Evolutionary conservation across 1,284 basidiomycete genomes (phyloP), one percentile per base, ranked within the genome.

Genomic region (Cryptococcus sp.): DNA sequence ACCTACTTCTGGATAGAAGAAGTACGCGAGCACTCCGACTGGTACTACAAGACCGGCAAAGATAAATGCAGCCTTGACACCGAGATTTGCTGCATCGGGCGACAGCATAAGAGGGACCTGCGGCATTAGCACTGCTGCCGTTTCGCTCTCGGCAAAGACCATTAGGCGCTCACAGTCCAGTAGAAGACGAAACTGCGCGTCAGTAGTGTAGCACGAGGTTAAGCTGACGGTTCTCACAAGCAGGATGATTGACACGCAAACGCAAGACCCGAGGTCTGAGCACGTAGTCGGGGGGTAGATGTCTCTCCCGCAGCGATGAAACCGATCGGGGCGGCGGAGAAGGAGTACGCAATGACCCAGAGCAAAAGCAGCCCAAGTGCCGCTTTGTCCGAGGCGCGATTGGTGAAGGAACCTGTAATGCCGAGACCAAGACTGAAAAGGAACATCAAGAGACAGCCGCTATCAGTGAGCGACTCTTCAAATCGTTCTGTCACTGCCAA

Each of bases 221-320:
- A 16, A 21, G 18, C n/a, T n/a, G n/a, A n/a, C n/a, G n/a, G n/a
- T n/a, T 40, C 51, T 48, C 31, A 52, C 51, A 48, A 52, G 12
- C 34, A 32, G 18, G 34, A 12, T 25, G 44, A 46, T 18, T 52
- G 48, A 26, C 41, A 52, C 18, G 45, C 49, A 24, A 52, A 35
- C 18, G 45, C 43, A 31, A 54, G 39, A 26, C 46, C 52, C 10
- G 53, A 48, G 2, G 53, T 54, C 25, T 54, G 34, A 14, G 53
- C 50, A 16, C 49, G 46, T 4, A 54, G 40, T 28, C 41, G 36
- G 3, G 53, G 50, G 10, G 50, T 52, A 2, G 50, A 48, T 2
- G 50, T 54, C 36, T 52, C 50, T 23, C 50, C 53, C 4, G 44
- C 50, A 18, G 50, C 50, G 18, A 54, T 24, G 37, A 45, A 52